phyloP scores from a whole-genome alignment of 2,329 filamentous ascomycete species.

The Paecilomyces niveus region DNA sequence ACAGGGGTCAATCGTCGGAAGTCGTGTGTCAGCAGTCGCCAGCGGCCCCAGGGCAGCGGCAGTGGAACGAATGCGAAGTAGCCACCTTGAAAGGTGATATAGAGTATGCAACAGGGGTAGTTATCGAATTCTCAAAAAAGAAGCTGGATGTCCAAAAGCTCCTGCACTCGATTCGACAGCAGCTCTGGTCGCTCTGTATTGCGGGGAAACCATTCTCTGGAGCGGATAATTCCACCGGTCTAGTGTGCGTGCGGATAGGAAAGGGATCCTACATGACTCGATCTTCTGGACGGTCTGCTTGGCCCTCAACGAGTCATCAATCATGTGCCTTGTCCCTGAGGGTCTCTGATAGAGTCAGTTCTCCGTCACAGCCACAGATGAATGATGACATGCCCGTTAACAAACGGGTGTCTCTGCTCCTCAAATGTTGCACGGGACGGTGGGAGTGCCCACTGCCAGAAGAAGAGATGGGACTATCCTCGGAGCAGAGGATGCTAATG shows the following conservation, averaged over 20 bases:
- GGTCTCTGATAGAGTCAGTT: background rate
- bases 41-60: background rate
- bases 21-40: background rate
- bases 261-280: background rate
- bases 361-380: background rate
- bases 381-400: background rate
- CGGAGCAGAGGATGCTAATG: background rate
- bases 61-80: background rate
- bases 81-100: background rate
- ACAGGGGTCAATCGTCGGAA: background rate
- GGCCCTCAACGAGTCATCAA: background rate
- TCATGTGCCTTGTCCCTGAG: background rate
- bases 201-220: background rate
- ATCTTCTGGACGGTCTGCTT: background rate
- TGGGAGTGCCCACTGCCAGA: background rate
- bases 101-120: background rate
- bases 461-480: background rate
- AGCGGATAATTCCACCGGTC: background rate
- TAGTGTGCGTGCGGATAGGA: background rate
- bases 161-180: background rate
- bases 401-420: background rate
- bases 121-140: background rate
- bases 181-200: background rate
- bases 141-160: background rate
- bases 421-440: background rate